Evolutionary conservation across 192 early-diverging fungal species (phyloP), one percentile per base, ranked within the genome.

Genomic region (Gonapodya prolifera): DNA sequence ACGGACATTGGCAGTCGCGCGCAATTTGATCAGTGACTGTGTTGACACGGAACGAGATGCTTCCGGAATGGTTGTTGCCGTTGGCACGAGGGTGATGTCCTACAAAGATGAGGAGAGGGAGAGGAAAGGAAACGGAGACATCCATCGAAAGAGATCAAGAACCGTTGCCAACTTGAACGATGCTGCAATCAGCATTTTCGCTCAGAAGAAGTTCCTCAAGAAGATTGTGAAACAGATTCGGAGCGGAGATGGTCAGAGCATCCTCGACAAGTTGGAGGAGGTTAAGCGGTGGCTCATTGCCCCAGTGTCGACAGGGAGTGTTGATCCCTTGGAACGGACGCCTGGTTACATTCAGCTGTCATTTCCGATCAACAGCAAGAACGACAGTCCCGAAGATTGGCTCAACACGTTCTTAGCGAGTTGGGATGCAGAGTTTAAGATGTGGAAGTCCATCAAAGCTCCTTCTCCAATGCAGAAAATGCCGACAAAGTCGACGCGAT

Each of bases 151-250:
- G n/a, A 1, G 77, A 34, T 2, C 36, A 31, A 33, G 78, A 82
- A 35, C 80, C 84, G 35, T 61, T 61, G 76, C 76, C 17, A 85
- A 82, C 79, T 8, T 32, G 71, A 92, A 91, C 61, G 85, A 89
- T 36, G 81, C 84, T 75, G 85, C 85, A 30, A 88, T 91, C 61
- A 88, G 88, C 34, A 77, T 92, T 2, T 91, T 94, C 80, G 84
- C 81, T 29, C 93, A 94, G 71, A 89, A 91, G 75, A 71, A 77
- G 0, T 88, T 93, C 80, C 80, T 93, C 61, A 87, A 86, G 77
- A 69, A 78, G 28, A 33, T 92, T 8, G 34, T 89, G 33, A 81
- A 82, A 34, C 79, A 79, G 61, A 74, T 82, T 61, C 83, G 88
- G 77, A 78, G 82, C 35, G 83, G 61, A 18, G 17, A 77, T 16